These are phyloP conservation scores for Baeospora myosura DNA, from an alignment of 1,284 basidiomycete species.

Conservation along the genomic window DNA sequence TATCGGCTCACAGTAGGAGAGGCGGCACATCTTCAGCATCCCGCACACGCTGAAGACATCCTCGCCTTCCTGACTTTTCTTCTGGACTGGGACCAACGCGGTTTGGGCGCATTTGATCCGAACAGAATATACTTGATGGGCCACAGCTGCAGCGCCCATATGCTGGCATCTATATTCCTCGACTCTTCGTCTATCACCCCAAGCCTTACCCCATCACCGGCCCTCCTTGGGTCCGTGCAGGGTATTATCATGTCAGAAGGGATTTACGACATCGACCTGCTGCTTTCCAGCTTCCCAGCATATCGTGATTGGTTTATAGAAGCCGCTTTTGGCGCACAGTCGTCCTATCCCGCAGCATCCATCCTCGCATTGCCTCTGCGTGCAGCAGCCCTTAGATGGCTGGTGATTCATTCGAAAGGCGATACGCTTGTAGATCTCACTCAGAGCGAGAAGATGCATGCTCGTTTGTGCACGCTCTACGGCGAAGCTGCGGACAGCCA, in stretches of 20 bases:
- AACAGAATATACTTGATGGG: constrained; percentile 52
- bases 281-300: constrained; percentile 52
- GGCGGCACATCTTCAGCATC: constrained; percentile 47
- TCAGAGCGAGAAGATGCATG: constrained; percentile 55
- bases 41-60: constrained; percentile 61
- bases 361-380: constrained; percentile 33
- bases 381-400: constrained; percentile 44
- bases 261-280: constrained; percentile 63
- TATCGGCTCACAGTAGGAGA: constrained; percentile 53
- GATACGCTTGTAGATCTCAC: constrained; percentile 58
- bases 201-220: constrained; percentile 37
- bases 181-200: constrained; percentile 43
- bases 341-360: constrained; percentile 45
- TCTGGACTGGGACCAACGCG: constrained; percentile 26
- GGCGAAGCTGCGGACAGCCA: constrained; percentile 13
- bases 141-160: constrained; percentile 76
- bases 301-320: constrained; percentile 65
- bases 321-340: constrained; percentile 44
- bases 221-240: constrained; percentile 40
- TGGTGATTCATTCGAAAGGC: constrained; percentile 65
- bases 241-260: constrained; percentile 64
- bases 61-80: constrained; percentile 56
- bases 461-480: constrained; percentile 39
- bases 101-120: constrained; percentile 31
- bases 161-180: constrained; percentile 64